Evolutionary conservation across 306 rosid genomes (phyloP), one percentile per base, ranked within the genome.

Genomic region (Cucurbita ficifolia): DNA sequence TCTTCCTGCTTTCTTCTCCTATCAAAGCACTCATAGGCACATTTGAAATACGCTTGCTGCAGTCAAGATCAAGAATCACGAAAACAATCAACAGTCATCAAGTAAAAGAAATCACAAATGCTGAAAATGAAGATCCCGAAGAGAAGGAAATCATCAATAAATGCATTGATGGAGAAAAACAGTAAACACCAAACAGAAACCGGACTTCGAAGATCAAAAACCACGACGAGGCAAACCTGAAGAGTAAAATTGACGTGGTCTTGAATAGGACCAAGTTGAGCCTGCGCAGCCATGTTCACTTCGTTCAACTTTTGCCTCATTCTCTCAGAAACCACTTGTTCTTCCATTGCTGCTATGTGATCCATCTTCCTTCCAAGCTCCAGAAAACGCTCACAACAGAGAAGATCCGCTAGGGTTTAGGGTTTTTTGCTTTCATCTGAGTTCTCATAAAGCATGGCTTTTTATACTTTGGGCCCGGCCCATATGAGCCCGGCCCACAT

Each of bases 161-260:
- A 53, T n/a, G 22, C 7, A 40, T 40, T 7, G 43, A 46, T 8
- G 46, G 46, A 42, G 46, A 42, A 42, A 3, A 42, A 42, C 33
- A 29, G 33, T 29, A 42, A 8, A 9, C 46, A 42, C 2, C 16
- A 14, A 49, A 14, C 54, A 49, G 53, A 49, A 49, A 14, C n/a
- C 54, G 2, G 54, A 0, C 5, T 1, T 49, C 54, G n/a, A 12
- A 4, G 7, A 49, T 12, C 5, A 14, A 12, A 49, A 49, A 42
- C 8, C 7, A 42, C 71, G 1, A 69, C 46, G 17, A 43, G 3
- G 75, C 65, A 73, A 55, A 92, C 96, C 98, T 92, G 98, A 45
- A 92, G 98, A 19, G 91, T 88, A 78, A 83, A 93, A 81, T 93
- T 93, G 87, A 93, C 98, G 78, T 86, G 86, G 83, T 93, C 98